Conservation (phyloP, 495 filamentous ascomycete genomes). For the Monascus purpureus region DNA sequence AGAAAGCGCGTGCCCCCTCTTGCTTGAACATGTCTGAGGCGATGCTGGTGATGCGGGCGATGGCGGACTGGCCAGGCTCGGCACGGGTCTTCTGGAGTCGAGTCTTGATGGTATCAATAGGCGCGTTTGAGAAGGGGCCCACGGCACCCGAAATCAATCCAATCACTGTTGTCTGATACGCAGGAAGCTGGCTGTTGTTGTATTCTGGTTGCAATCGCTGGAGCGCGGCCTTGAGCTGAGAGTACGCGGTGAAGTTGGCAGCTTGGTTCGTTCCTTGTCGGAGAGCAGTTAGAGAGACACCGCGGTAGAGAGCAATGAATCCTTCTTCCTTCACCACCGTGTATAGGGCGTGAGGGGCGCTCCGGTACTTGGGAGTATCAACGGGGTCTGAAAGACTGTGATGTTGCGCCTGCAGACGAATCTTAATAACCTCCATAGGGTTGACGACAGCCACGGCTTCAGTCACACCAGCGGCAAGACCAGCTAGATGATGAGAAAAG, state of each 20-base stretch:
- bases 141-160: conserved; percentile 88
- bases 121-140: conserved; percentile 89
- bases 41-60: conserved; percentile 64
- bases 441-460: conserved; percentile 94
- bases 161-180: conserved; percentile 82
- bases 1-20: conserved; percentile 88
- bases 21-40: conserved; percentile 91
- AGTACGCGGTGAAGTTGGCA: conserved; percentile 97
- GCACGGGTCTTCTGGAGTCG: conserved; percentile 82
- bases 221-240: conserved; percentile 71
- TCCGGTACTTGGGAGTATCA: conserved; percentile 89
- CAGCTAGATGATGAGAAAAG: conserved; percentile 37
- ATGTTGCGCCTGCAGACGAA: conserved; percentile 91
- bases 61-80: conserved; percentile 62
- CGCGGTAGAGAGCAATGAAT: conserved; percentile 72
- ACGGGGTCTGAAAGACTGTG: conserved; percentile 88
- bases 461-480: conserved; percentile 83
- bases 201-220: conserved; percentile 51
- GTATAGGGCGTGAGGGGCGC: conserved; percentile 89
- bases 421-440: conserved; percentile 98
- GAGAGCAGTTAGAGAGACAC: conserved; percentile 83
- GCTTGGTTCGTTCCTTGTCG: conserved; percentile 96
- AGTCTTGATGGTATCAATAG: conserved; percentile 99
- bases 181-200: conserved; percentile 50
- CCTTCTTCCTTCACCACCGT: conserved; percentile 89